Evolutionary conservation across 495 filamentous ascomycete species (phyloP).

Genomic region (Sabuloglossum arenarium): DNA sequence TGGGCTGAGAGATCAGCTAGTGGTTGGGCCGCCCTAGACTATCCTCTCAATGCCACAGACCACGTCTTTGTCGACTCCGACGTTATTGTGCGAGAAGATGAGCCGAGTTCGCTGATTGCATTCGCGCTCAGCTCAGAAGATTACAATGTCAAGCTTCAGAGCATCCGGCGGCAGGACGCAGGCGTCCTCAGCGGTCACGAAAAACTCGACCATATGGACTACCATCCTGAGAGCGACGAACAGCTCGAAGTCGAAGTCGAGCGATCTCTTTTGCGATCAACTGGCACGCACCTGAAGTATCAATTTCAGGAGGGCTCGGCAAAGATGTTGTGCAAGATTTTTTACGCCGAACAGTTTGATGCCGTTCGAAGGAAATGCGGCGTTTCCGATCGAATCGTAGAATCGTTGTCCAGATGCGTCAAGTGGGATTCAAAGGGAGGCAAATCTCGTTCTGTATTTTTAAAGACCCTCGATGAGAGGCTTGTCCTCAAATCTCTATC

Average conservation of each 20-base stretch:
- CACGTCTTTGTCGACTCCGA: constrained; percentile 97
- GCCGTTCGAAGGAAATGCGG: constrained; percentile 83
- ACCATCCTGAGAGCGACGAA: constrained; percentile 16
- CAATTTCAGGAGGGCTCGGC: constrained; percentile 81
- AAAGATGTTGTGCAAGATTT: constrained; percentile 92
- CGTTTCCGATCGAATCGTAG: constrained; percentile 78
- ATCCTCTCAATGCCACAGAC: constrained; percentile 60
- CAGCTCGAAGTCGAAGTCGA: constrained; percentile 47
- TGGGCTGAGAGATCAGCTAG: constrained; percentile 96
- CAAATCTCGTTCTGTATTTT: constrained; percentile 94
- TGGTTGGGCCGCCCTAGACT: constrained; percentile 87
- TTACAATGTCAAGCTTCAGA: constrained; percentile 58
- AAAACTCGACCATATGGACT: constrained; percentile 9
- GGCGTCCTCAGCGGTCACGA: constrained; percentile 10
- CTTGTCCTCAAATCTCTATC: constrained; percentile 83
- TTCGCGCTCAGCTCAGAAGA: constrained; percentile 73
- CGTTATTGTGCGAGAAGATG: constrained; percentile 90
- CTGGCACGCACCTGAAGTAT: constrained; percentile 83
- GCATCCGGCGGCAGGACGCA: constrained; percentile 37
- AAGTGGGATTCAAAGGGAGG: constrained; percentile 98
- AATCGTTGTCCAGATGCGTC: constrained; percentile 81
- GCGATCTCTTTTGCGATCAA: constrained; percentile 53
- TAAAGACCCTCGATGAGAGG: constrained; percentile 89
- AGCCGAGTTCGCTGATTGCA: constrained; percentile 88
- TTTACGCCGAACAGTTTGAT: constrained; percentile 96